Evolutionary conservation across 768 basidiomycete genomes (phyloP).

Genomic region (Lactarius evosmus): DNA sequence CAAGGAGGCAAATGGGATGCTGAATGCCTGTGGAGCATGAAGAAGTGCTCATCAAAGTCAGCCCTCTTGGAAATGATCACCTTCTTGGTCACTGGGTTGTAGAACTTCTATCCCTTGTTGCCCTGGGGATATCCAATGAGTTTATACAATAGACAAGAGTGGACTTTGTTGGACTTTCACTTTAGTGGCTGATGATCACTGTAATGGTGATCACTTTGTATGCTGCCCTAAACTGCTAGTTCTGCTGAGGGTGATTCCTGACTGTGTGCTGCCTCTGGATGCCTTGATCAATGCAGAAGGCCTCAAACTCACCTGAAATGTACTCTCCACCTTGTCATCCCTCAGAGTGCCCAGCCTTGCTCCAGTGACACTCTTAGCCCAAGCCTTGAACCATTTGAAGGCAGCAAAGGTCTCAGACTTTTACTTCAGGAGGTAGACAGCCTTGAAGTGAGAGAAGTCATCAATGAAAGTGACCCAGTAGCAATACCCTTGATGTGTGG

Average conservation of each 20-base stretch:
- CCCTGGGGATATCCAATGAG: slow-evolving; percentile 38
- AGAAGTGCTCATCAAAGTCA: slow-evolving; percentile 23
- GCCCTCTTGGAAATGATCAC: slow-evolving; percentile 18
- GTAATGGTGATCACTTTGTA: no score
- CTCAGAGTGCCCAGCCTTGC: slow-evolving; percentile 19
- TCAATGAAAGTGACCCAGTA: background rate
- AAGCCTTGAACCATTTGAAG: slow-evolving; percentile 35
- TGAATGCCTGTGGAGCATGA: background rate
- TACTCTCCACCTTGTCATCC: slow-evolving; percentile 33
- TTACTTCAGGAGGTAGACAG: background rate
- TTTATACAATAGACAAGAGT: no score
- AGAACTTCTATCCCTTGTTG: slow-evolving; percentile 38
- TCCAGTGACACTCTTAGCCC: slow-evolving; percentile 32
- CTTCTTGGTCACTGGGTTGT: slow-evolving; percentile 27
- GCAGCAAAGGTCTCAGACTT: slow-evolving; percentile 32
- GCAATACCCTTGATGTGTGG: background rate
- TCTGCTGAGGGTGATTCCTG: slow-evolving; percentile 35
- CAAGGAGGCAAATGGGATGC: background rate
- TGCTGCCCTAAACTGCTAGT: no score
- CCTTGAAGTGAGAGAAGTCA: background rate
- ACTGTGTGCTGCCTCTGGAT: slow-evolving; percentile 28
- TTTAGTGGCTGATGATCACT: no score
- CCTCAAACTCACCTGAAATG: slow-evolving; percentile 26
- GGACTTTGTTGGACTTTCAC: no score
- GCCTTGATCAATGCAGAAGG: slow-evolving; percentile 22